phyloP scores from a whole-genome alignment of 768 basidiomycete species.

The Naganishia vaughanmartiniae region DNA sequence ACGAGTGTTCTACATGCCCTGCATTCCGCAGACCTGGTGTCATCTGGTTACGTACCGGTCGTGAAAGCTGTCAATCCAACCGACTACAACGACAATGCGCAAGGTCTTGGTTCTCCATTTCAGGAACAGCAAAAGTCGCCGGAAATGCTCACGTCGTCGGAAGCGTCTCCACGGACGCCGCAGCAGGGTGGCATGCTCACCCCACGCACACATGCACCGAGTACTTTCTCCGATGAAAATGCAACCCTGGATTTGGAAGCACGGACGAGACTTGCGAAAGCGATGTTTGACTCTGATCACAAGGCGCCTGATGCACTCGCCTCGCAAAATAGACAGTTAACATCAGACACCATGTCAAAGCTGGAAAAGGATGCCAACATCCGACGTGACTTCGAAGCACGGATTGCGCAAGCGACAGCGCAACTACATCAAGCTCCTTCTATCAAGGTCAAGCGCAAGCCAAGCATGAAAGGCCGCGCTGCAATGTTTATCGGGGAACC shows the following conservation, averaged over 20 bases:
- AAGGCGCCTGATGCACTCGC: background rate
- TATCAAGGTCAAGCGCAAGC: slow-evolving; percentile 1
- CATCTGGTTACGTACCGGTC: background rate
- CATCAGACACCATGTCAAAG: background rate
- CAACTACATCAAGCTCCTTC: slow-evolving; percentile 14
- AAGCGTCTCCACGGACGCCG: background rate
- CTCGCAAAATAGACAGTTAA: background rate
- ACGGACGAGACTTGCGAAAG: background rate
- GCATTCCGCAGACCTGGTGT: background rate
- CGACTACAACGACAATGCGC: background rate
- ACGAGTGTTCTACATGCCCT: background rate
- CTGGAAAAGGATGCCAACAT: slow-evolving; percentile 16
- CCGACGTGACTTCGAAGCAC: slow-evolving; percentile 28
- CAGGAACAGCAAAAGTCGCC: slow-evolving; percentile 8
- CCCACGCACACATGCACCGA: background rate
- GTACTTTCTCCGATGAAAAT: background rate
- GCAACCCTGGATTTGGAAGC: background rate
- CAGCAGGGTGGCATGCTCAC: background rate
- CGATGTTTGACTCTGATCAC: background rate
- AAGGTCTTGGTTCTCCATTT: background rate
- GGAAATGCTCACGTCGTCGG: background rate
- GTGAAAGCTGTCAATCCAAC: background rate
- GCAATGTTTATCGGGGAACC: slow-evolving; percentile 25
- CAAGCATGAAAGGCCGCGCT: slow-evolving; percentile 14
- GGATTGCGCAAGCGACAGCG: slow-evolving; percentile 29